These are phyloP conservation scores for Patellaria atrata DNA, from an alignment of 495 filamentous ascomycete genomes.

Conservation along the genomic window DNA sequence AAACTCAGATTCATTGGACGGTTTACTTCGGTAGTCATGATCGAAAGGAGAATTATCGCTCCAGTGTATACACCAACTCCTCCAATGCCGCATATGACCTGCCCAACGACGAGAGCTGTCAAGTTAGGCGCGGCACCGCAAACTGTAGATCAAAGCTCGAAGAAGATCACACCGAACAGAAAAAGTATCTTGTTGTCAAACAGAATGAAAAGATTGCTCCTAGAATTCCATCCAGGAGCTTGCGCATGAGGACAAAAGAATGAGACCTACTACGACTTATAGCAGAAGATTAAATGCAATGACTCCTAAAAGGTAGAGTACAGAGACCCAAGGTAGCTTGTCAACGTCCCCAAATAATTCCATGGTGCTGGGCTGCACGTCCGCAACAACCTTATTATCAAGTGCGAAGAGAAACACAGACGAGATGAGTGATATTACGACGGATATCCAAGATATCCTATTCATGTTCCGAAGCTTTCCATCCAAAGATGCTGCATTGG, in stretches of 20 bases:
- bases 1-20: conserved; percentile 1
- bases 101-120: conserved; percentile 15
- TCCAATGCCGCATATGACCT: conserved; percentile 8
- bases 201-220: conserved; percentile 5
- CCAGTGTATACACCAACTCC: conserved; percentile 5
- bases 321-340: conserved; percentile 8
- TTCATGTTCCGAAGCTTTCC: no score
- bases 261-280: no score
- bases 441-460: no score
- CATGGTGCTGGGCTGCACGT: conserved; percentile 22
- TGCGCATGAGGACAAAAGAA: no score
- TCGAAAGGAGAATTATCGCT: background rate
- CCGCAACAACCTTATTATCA: conserved; percentile 28
- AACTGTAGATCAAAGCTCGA: conserved; percentile 11
- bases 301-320: conserved; percentile 8
- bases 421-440: no score
- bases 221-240: no score
- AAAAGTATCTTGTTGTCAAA: conserved; percentile 10
- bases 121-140: conserved; percentile 16
- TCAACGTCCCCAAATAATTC: conserved; percentile 18
- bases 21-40: background rate
- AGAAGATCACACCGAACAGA: conserved; percentile 8
- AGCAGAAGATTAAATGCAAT: conserved; percentile 5
- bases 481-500: no score
- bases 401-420: conserved; percentile 21